These are phyloP conservation scores for Eutrema yunnanense DNA, from an alignment of 345 rosid genomes.

Conservation along the genomic window DNA sequence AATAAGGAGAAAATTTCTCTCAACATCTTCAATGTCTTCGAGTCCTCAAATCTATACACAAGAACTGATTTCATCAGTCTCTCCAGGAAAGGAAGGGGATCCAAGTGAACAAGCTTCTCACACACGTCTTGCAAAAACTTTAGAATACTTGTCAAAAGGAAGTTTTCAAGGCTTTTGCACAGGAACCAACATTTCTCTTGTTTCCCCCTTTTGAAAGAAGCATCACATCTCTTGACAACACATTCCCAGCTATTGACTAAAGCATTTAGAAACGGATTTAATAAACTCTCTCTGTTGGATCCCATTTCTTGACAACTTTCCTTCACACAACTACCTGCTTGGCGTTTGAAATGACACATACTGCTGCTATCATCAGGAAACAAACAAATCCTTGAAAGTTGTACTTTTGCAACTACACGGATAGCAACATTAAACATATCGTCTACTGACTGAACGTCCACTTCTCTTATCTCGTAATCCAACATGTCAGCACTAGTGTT, in stretches of 20 bases:
- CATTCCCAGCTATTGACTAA: conserved; percentile 60
- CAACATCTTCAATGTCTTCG: conserved; percentile 48
- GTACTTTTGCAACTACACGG: conserved; percentile 54
- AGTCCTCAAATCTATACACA: conserved; percentile 71
- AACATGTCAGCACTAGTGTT: conserved; percentile 37
- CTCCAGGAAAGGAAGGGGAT: conserved; percentile 65
- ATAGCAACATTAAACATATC: conserved; percentile 49
- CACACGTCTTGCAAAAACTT: conserved; percentile 43
- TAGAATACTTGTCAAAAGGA: conserved; percentile 57
- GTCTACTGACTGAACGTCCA: conserved; percentile 38
- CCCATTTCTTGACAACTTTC: conserved; percentile 23
- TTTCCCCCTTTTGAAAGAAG: conserved; percentile 30
- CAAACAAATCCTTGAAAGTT: conserved; percentile 48
- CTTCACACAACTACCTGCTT: conserved; percentile 28
- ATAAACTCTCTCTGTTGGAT: conserved; percentile 31
- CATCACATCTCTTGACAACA: conserved; percentile 47
- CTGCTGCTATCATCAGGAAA: conserved; percentile 39
- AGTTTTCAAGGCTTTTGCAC: conserved; percentile 59
- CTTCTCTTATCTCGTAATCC: conserved; percentile 43
- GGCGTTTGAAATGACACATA: conserved; percentile 7
- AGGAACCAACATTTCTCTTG: conserved; percentile 33
- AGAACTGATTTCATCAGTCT: conserved; percentile 46
- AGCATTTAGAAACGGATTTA: conserved; percentile 42
- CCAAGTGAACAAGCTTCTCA: conserved; percentile 44
- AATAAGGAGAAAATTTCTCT: conserved; percentile 42